A percentile compares a stretch with the other conserved stretches of the same genome.
These are phyloP conservation scores for Zoysia pacifica DNA, from an alignment of 176 grass and related monocot genomes.

Conservation along the genomic window DNA sequence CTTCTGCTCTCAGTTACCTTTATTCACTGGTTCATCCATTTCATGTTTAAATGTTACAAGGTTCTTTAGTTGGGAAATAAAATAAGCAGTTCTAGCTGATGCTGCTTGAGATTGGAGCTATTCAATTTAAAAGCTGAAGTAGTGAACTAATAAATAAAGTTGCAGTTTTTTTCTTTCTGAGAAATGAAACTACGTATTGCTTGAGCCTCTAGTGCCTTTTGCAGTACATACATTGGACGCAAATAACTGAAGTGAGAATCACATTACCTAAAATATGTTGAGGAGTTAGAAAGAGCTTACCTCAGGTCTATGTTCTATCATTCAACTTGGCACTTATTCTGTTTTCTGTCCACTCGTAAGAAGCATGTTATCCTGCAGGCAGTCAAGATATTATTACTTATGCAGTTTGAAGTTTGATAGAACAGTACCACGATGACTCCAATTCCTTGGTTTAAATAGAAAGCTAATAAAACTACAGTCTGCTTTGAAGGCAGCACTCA, in stretches of 20 bases:
- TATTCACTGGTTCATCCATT: neutral
- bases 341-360: neutral
- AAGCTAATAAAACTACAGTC: neutral
- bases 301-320: slow-evolving; percentile 15
- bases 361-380: neutral
- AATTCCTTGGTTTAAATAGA: slow-evolving; percentile 17
- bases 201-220: neutral
- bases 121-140: slow-evolving; percentile 13
- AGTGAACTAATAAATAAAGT: neutral
- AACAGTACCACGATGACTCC: neutral
- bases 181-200: neutral
- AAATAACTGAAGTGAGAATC: slow-evolving; percentile 12
- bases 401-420: neutral
- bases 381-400: neutral
- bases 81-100: slow-evolving; percentile 3
- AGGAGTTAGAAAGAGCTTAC: neutral
- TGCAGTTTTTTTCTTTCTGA: neutral
- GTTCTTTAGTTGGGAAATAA: slow-evolving; percentile 4
- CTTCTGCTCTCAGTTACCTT: slow-evolving; percentile 18
- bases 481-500: neutral
- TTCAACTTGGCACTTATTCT: slow-evolving; percentile 1
- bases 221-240: slow-evolving; percentile 13
- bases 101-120: slow-evolving; percentile 10
- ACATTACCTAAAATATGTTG: neutral
- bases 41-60: neutral